phyloP scores from a whole-genome alignment of 108 stramenopile species.

The Fragilariopsis cylindrus region DNA sequence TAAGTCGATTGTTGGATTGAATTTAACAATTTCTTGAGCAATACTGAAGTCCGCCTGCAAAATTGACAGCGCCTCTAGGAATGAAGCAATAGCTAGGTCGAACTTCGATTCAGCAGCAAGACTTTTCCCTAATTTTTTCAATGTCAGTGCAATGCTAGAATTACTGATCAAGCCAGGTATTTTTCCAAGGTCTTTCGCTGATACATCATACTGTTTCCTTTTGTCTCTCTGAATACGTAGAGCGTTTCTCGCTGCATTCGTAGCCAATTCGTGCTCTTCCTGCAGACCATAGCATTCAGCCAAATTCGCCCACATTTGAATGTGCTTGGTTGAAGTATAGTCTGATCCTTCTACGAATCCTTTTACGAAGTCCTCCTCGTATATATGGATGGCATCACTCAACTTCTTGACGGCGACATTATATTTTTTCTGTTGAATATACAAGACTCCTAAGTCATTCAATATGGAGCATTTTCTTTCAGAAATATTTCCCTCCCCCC shows the following conservation, averaged over 20 bases:
- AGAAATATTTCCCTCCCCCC: conserved; percentile 21
- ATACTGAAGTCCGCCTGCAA: conserved; percentile 11
- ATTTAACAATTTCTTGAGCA: conserved; percentile 5
- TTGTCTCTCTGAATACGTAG: conserved; percentile 33
- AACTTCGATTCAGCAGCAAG: conserved; percentile 21
- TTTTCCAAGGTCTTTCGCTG: background rate
- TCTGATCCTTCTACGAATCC: background rate
- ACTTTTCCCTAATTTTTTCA: conserved; percentile 28
- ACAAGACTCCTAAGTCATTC: conserved; percentile 40
- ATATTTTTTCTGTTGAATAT: conserved; percentile 28
- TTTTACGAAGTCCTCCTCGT: conserved; percentile 5
- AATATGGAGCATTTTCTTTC: conserved; percentile 25
- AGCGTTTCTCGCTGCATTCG: conserved; percentile 20
- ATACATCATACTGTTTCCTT: conserved; percentile 16
- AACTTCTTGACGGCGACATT: conserved; percentile 29
- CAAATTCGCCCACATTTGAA: conserved; percentile 42
- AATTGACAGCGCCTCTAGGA: conserved; percentile 40
- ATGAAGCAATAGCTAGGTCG: conserved; percentile 18
- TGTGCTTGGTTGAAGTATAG: conserved; percentile 14
- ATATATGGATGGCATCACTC: conserved; percentile 29
- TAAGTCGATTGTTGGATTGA: conserved; percentile 14
- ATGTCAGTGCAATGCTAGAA: conserved; percentile 30
- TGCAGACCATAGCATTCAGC: conserved; percentile 28
- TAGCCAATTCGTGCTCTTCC: conserved; percentile 21
- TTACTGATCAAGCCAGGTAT: conserved; percentile 19